These are phyloP conservation scores for Arthrobotrys sphaeroides DNA, from an alignment of 2,329 filamentous ascomycete species.

Conservation along the genomic window DNA sequence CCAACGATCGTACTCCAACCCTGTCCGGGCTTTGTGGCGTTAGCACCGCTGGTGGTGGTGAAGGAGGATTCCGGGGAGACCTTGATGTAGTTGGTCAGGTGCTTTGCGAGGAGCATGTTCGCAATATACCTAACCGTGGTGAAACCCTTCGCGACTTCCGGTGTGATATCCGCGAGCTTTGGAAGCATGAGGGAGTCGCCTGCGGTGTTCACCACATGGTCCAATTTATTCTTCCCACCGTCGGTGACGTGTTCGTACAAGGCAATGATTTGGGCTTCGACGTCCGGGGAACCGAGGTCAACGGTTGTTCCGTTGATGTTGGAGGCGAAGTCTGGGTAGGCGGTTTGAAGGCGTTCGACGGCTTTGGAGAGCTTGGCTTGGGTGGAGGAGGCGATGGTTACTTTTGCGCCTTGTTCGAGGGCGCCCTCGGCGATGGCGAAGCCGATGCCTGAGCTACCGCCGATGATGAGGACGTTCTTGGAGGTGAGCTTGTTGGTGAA, in stretches of 20 bases:
- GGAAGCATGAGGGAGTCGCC: constrained; percentile 64
- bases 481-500: constrained; percentile 61
- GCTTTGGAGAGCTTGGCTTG: constrained; percentile 64
- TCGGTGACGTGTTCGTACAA: constrained; percentile 62
- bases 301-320: constrained; percentile 64
- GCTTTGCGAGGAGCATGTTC: constrained; percentile 67
- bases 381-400: constrained; percentile 71
- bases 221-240: constrained; percentile 61
- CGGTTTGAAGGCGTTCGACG: constrained; percentile 62
- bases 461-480: constrained; percentile 69
- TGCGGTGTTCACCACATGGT: constrained; percentile 70
- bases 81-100: constrained; percentile 64
- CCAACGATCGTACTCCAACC: constrained; percentile 62
- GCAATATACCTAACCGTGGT: constrained; percentile 67
- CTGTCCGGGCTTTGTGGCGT: constrained; percentile 66
- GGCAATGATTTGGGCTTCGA: constrained; percentile 64
- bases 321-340: constrained; percentile 62
- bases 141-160: constrained; percentile 62
- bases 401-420: constrained; percentile 67
- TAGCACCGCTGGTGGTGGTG: constrained; percentile 68
- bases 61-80: constrained; percentile 64
- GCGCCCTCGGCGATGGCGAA: constrained; percentile 69
- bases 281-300: constrained; percentile 64
- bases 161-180: constrained; percentile 62
- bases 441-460: constrained; percentile 72